Conservation (phyloP, 2,329 filamentous ascomycete genomes). For the Ophiocordyceps camponoti-rufipedis region DNA sequence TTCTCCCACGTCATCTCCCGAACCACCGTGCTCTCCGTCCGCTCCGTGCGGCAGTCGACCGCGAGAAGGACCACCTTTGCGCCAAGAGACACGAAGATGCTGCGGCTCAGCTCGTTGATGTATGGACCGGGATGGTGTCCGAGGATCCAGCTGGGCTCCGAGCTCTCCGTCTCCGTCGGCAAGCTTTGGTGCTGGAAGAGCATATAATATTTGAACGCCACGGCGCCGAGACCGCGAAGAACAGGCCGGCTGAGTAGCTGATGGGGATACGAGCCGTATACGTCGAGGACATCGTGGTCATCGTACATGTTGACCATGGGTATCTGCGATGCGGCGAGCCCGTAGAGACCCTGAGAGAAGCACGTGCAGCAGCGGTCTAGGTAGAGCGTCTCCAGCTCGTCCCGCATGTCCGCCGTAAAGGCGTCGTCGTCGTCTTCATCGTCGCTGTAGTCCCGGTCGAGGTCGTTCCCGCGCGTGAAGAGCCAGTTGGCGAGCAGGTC, state of each 20-base stretch:
- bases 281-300: constrained; percentile 83
- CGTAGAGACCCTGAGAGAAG: constrained; percentile 91
- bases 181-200: constrained; percentile 94
- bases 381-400: constrained; percentile 78
- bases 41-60: constrained; percentile 79
- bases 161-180: constrained; percentile 56
- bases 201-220: constrained; percentile 98
- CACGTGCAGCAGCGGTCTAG: constrained; percentile 78
- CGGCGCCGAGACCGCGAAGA: constrained; percentile 72
- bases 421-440: constrained; percentile 50
- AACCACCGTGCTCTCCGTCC: constrained; percentile 67
- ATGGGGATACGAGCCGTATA: constrained; percentile 83
- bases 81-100: constrained; percentile 70
- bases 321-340: constrained; percentile 84
- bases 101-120: constrained; percentile 71
- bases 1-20: constrained; percentile 67
- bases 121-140: constrained; percentile 71
- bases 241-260: constrained; percentile 83
- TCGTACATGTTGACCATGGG: constrained; percentile 98
- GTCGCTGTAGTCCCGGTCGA: too few species aligned
- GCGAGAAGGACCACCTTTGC: constrained; percentile 65
- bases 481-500: constrained; percentile 71
- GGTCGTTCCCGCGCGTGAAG: constrained; percentile 37
- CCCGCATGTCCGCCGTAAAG: constrained; percentile 67
- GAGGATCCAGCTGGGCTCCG: constrained; percentile 84